Evolutionary conservation across 2,329 filamentous ascomycete species (phyloP), one percentile per base, ranked within the genome.

Genomic region (Paraphoma sp.): DNA sequence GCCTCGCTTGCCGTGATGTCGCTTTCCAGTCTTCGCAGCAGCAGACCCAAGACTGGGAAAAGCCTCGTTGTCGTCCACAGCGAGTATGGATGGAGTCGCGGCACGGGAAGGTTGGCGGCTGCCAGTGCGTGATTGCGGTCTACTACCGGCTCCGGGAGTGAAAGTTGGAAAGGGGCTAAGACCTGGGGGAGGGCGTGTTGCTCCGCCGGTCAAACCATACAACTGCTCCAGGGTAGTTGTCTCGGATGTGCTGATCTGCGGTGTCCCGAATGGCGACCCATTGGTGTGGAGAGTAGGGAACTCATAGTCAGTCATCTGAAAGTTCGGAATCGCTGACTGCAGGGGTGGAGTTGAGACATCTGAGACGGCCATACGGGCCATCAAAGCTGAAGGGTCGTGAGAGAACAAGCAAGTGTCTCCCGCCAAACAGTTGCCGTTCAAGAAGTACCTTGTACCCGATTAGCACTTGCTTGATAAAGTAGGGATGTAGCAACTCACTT

Each of bases 361-460:
- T 60, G 91, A 89, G 12, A 97, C 79, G 31, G 84, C 87, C 61
- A 99, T 84, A 66, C 91, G 91, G 69, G 89, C 92, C 79, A 97
- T 87, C 12, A 97, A 84, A 64, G 92, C 87, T 1, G 93, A 87
- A 2, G 95, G 95, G 68, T 99, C 95, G 77, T 99, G 95, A 12
- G 94, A 98, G 80, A 99, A 99, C 57, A 97, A 92, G 76, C 95
- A 99, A 3, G 92, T 93, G 54, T 93, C 89, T 36, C 95, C 94
- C 17, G 95, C 95, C 33, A 99, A 84, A 74, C 95, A 99, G 70
- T 94, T 97, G 1, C 95, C 95, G 80, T 92, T 92, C 51, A 99
- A 85, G 92, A 93, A 99, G 76, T 98, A 98, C 75, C 91, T 95
- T 53, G 61, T 3, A 33, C 5, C 23, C 23, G 23, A 47, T 77